These are phyloP conservation scores for Candida coquimbonensis DNA, from an alignment of 805 yeast species.

Conservation along the genomic window DNA sequence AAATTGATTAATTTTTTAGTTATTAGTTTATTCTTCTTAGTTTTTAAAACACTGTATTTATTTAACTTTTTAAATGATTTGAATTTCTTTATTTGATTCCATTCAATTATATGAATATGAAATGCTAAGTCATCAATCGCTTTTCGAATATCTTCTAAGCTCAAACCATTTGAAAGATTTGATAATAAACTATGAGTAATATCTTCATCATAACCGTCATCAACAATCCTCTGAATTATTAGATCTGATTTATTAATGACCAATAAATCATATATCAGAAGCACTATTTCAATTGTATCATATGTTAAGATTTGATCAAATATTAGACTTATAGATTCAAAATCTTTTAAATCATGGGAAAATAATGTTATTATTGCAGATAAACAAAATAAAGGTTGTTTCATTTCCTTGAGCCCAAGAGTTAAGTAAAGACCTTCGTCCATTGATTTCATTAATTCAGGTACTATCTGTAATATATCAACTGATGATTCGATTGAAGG, in stretches of 20 bases:
- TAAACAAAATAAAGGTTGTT: constrained; percentile 61
- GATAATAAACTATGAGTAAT: constrained; percentile 34
- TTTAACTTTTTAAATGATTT: constrained; percentile 13
- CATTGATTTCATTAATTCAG: constrained; percentile 43
- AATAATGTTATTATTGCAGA: constrained; percentile 74
- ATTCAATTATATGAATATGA: neutral
- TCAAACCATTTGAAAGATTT: constrained; percentile 19
- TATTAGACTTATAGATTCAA: constrained; percentile 44
- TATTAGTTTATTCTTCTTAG: constrained; percentile 8
- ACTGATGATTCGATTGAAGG: constrained; percentile 59
- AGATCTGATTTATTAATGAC: constrained; percentile 28
- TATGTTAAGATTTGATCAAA: constrained; percentile 66
- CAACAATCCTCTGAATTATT: constrained; percentile 24
- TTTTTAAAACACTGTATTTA: constrained; percentile 24
- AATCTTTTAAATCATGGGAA: constrained; percentile 57
- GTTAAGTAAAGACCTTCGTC: constrained; percentile 38
- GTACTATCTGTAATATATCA: constrained; percentile 58
- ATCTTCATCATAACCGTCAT: constrained; percentile 30
- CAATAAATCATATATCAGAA: constrained; percentile 58
- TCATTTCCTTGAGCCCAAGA: constrained; percentile 33
- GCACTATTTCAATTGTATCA: constrained; percentile 43
- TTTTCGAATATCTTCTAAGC: constrained; percentile 20
- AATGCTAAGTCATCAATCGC: constrained; percentile 21
- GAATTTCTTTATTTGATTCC: constrained; percentile 2
- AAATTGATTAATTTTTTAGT: neutral